phyloP scores from a whole-genome alignment of 2,329 filamentous ascomycete species.

The Beauveria sp. region DNA sequence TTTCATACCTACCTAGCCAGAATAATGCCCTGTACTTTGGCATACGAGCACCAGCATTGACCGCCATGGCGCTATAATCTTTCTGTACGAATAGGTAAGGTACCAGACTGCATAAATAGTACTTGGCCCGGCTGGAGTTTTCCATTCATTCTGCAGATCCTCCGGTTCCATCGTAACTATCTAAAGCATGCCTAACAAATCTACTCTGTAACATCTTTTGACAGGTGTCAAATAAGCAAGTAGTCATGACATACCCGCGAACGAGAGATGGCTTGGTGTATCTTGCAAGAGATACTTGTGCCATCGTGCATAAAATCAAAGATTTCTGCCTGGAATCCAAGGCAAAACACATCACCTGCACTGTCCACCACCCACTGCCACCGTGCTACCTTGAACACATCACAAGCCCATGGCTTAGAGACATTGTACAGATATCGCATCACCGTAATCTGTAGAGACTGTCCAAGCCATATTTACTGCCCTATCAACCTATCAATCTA shows the following conservation, averaged over 20 bases:
- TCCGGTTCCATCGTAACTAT: too few species aligned
- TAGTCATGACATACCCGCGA: too few species aligned
- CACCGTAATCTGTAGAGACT: too few species aligned
- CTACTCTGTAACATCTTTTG: neutral
- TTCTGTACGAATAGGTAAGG: neutral
- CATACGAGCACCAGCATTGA: neutral
- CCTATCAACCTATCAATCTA: too few species aligned
- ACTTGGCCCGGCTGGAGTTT: too few species aligned
- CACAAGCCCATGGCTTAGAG: neutral
- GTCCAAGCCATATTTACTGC: too few species aligned
- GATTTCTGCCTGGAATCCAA: neutral
- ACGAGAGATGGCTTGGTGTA: neutral
- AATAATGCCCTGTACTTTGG: neutral
- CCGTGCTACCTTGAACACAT: neutral
- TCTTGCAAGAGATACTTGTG: neutral
- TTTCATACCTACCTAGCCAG: neutral
- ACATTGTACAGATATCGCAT: too few species aligned
- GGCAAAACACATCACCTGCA: neutral
- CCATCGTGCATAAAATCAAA: neutral
- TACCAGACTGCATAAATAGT: neutral
- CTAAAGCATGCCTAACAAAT: too few species aligned
- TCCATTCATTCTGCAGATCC: too few species aligned
- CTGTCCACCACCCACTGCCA: neutral
- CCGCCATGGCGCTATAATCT: neutral
- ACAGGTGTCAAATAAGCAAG: neutral